Base-by-base conservation (phyloP, 2,329 filamentous ascomycete species). In the Didymella keratinophila region DNA sequence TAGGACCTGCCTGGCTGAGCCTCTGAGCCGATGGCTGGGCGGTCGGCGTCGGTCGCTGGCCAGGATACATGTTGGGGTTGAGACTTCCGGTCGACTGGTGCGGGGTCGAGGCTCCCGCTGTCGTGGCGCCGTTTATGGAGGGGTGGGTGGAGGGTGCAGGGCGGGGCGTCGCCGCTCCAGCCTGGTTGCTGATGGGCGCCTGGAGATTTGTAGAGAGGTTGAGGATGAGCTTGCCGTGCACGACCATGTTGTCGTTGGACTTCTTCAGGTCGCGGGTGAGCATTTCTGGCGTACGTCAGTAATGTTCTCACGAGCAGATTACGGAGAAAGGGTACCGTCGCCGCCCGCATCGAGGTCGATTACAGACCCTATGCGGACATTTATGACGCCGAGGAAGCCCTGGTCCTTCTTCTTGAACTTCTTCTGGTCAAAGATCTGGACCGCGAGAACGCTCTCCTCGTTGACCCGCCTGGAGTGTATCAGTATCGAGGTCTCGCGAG, bases 321-420 rank as follows among this genome's bases (percentile, higher is more conserved):
- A 21, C 32, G 45, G 56, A 41, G 18, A 32, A 48, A 30, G 34
- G 85, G 74, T 84, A 98, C 95, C 94, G 81, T 98, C 95, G 64
- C 92, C 91, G 57, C 93, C 93, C 58, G 92, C 87, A 63, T 91
- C 89, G 65, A 99, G 82, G 76, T 97, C 94, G 69, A 99, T 92
- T 37, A 95, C 90, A 83, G 96, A 93, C 70, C 95, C 95, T 67
- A 99, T 90, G 58, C 93, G 89, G 70, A 99, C 90, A 77, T 99
- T 99, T 74, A 99, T 97, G 53, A 99, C 95, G 57, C 95, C 95
- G 7, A 99, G 84, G 75, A 99, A 99, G 9, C 95, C 95, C 78
- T 99, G 95, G 71, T 99, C 95, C 92, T 98, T 99, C 87, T 99
- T 99, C 85, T 99, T 99, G 82, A 99, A 99, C 82, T 99, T 99